Evolutionary conservation across 2,329 filamentous ascomycete genomes (phyloP).

Genomic region (Xylaria sp.): DNA sequence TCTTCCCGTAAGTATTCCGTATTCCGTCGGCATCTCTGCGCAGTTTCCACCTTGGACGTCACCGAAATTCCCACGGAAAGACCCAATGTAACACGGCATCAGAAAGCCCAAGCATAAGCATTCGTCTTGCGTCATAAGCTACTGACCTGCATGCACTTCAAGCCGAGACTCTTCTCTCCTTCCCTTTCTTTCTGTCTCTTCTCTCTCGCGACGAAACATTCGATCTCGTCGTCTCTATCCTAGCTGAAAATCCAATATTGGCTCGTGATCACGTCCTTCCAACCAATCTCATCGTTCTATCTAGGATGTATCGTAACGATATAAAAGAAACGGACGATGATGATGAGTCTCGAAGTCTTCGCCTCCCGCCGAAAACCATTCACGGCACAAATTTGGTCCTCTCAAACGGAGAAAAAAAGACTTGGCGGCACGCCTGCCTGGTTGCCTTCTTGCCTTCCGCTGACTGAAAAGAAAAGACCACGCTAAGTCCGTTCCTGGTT

Average conservation of each 20-base stretch:
- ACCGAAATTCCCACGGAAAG: neutral
- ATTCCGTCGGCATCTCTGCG: too few species aligned
- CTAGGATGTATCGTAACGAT: too few species aligned
- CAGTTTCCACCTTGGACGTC: neutral
- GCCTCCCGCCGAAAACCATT: too few species aligned
- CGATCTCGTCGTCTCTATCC: neutral
- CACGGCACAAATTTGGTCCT: too few species aligned
- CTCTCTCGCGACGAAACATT: neutral
- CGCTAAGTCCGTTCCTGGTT: too few species aligned
- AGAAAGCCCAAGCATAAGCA: neutral
- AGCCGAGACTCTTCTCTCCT: neutral
- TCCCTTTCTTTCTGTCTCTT: neutral
- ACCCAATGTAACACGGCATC: neutral
- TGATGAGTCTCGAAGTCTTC: too few species aligned
- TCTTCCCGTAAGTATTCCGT: neutral
- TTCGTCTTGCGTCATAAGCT: neutral
- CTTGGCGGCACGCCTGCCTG: too few species aligned
- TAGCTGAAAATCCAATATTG: neutral
- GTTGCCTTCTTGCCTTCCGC: too few species aligned
- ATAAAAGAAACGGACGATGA: too few species aligned
- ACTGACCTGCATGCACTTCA: neutral
- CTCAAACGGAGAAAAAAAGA: too few species aligned
- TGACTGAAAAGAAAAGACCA: too few species aligned
- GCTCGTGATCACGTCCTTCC: conserved; percentile 2
- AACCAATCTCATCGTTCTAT: neutral